Evolutionary conservation across 306 rosid genomes (phyloP).

Genomic region (Hylodesmum podocarpum): DNA sequence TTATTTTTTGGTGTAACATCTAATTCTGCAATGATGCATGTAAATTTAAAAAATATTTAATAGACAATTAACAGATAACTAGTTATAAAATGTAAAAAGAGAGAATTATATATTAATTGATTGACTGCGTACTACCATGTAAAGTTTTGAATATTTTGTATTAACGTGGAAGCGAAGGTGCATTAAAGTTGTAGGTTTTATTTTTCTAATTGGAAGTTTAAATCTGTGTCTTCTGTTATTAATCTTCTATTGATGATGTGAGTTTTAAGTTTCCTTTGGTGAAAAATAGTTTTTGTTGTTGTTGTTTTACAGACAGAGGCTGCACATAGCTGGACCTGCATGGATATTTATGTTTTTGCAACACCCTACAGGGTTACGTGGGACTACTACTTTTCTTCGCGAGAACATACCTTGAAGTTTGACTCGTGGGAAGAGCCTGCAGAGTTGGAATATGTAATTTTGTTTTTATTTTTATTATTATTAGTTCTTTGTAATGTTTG

Average conservation of each 20-base stretch:
- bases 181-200: neutral
- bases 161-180: too few relatives aligned
- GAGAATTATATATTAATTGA: too few relatives aligned
- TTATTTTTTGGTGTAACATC: too few relatives aligned
- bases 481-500: conserved; percentile 7
- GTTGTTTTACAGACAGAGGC: conserved; percentile 57
- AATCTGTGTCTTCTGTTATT: neutral
- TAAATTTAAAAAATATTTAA: too few relatives aligned
- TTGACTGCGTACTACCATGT: too few relatives aligned
- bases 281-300: neutral
- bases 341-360: conserved; percentile 90
- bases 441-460: conserved; percentile 81
- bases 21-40: too few relatives aligned
- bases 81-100: too few relatives aligned
- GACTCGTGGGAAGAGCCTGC: conserved; percentile 90
- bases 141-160: too few relatives aligned
- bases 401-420: conserved; percentile 68
- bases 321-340: conserved; percentile 94
- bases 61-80: too few relatives aligned
- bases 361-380: conserved; percentile 89
- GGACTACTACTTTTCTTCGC: conserved; percentile 85
- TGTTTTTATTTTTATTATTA: neutral
- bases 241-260: neutral
- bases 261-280: neutral
- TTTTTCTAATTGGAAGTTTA: neutral